Evolutionary conservation across 1,284 basidiomycete genomes (phyloP).

Genomic region (Hortiboletus rubellus): DNA sequence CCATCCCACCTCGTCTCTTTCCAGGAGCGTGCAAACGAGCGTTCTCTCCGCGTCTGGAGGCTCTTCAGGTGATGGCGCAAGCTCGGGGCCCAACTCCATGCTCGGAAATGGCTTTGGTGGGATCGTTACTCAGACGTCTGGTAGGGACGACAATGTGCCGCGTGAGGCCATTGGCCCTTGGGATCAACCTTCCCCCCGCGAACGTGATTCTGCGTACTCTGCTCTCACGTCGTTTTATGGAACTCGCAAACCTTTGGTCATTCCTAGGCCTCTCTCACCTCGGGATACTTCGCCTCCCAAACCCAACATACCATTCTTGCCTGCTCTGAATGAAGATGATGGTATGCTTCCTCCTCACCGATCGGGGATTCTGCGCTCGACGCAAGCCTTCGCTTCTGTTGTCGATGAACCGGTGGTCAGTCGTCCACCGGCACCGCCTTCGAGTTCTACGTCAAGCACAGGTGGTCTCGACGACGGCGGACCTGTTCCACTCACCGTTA

Average conservation of each 20-base stretch:
- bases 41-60: slow-evolving; percentile 24
- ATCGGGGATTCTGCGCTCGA: slow-evolving; percentile 35
- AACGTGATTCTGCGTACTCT: slow-evolving; percentile 30
- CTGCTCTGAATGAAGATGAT: slow-evolving; percentile 31
- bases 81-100: slow-evolving; percentile 23
- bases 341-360: slow-evolving; percentile 41
- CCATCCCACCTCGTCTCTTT: slow-evolving; percentile 56
- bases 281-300: slow-evolving; percentile 30
- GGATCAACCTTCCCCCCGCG: slow-evolving; percentile 35
- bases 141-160: slow-evolving; percentile 26
- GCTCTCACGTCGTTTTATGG: slow-evolving; percentile 32
- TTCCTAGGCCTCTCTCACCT: slow-evolving; percentile 31
- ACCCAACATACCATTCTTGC: slow-evolving; percentile 21
- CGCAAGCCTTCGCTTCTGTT: slow-evolving; percentile 27
- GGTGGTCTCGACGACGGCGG: slow-evolving; percentile 28
- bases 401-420: slow-evolving; percentile 27
- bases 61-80: slow-evolving; percentile 20
- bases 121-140: slow-evolving; percentile 28
- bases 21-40: slow-evolving; percentile 25
- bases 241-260: slow-evolving; percentile 23
- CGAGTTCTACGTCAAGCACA: slow-evolving; percentile 34
- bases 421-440: slow-evolving; percentile 24
- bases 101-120: slow-evolving; percentile 28
- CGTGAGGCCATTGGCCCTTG: slow-evolving; percentile 33
- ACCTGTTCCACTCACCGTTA: slow-evolving; percentile 46